Percentiles rank a stretch among this genome's conserved stretches.
phyloP scores from a whole-genome alignment of 2,329 filamentous ascomycete genomes.

The Stromatinia cepivora region DNA sequence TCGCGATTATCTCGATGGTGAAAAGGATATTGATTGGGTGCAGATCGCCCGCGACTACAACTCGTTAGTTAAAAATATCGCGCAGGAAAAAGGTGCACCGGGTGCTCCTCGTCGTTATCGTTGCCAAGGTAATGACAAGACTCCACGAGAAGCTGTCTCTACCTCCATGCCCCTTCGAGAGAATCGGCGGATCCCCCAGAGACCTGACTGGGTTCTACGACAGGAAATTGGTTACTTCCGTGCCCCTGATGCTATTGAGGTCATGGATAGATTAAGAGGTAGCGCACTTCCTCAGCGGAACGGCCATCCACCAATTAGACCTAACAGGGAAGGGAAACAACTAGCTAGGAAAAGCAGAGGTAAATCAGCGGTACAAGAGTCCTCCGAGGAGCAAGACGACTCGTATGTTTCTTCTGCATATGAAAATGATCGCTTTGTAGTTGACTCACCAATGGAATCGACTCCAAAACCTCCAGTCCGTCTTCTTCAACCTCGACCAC shows the following conservation, averaged over 20 bases:
- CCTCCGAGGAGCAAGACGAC: neutral
- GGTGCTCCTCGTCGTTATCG: constrained; percentile 18
- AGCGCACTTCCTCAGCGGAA: neutral
- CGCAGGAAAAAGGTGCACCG: neutral
- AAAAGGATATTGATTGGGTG: constrained; percentile 12
- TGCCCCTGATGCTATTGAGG: neutral
- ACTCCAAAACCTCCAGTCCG: neutral
- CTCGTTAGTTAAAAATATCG: neutral
- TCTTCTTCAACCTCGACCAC: constrained; percentile 1
- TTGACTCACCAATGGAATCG: neutral
- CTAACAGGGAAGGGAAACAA: too few species aligned
- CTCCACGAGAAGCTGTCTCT: neutral
- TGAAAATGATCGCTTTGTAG: neutral
- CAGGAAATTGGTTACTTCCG: constrained; percentile 14
- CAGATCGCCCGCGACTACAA: constrained; percentile 13
- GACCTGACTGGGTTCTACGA: neutral
- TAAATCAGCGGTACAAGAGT: too few species aligned
- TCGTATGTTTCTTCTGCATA: neutral
- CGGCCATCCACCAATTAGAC: neutral
- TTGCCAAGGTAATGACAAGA: neutral
- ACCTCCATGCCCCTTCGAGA: constrained; percentile 8
- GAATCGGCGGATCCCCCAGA: neutral
- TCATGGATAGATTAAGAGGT: neutral
- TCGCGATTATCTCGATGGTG: neutral
- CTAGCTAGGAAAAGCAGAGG: neutral